Base-by-base conservation (phyloP, 805 yeast genomes). In the Kazachstania viticola region DNA sequence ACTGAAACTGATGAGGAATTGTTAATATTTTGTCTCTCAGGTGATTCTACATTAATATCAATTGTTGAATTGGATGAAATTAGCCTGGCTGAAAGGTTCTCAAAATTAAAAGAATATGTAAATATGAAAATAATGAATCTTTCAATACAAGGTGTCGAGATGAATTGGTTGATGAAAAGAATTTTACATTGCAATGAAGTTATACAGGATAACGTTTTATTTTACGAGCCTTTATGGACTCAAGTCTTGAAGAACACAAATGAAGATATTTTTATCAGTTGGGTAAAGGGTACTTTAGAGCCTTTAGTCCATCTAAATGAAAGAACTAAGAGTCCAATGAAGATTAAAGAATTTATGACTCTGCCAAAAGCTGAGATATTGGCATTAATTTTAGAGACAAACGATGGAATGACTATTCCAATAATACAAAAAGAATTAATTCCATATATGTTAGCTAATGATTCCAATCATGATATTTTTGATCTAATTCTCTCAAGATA, bases 301-400 rank as follows among this genome's bases (percentile, higher is more conserved):
- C 64, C 64, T 3, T 43, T 53, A 31, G 38, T 48, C 13, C 53
- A 51, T 38, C 31, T 46, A 8, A 44, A 41, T 29, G 28, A 34
- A 25, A 38, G 51, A n/a, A 17, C 35, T 11, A 27, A 28, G 8
- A 16, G 11, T 3, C 24, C 25, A 14, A 13, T 47, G 6, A 42
- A 30, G 9, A 46, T 57, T 3, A 27, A 25, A 17, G 46, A 46
- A 5, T 56, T 54, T 9, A 14, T 28, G 29, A n/a, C n/a, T n/a
- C n/a, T n/a, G n/a, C n/a, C n/a, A n/a, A n/a, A n/a, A n/a, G n/a
- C n/a, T n/a, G n/a, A n/a, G n/a, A n/a, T n/a, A n/a, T n/a, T n/a
- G n/a, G n/a, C n/a, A n/a, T n/a, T n/a, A n/a, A n/a, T n/a, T n/a
- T n/a, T n/a, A n/a, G n/a, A n/a, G n/a, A n/a, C n/a, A n/a, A n/a